Evolutionary conservation across 2,329 filamentous ascomycete species (phyloP), one percentile per base, ranked within the genome.

Genomic region (Pseudocercospora crystallina): DNA sequence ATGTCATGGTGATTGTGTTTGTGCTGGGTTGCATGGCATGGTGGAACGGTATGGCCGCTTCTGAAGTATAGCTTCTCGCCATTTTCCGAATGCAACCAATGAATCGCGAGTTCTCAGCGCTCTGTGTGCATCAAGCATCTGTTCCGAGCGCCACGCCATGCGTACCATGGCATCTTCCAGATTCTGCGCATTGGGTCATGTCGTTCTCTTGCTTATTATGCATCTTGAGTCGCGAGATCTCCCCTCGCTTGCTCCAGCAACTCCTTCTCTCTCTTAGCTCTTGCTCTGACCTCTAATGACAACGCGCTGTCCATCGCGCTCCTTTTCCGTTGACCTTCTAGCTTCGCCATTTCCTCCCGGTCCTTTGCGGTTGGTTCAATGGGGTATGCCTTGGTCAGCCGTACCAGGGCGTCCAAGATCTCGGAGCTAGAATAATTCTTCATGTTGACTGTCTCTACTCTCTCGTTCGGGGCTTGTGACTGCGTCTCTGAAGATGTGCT

Each of bases 1-100:
- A 92, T 68, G 83, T 87, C n/a, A 75, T 90, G 74, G 81, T 87
- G 1, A 83, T 87, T 53, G 79, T 91, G 8, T 92, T 91, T 70
- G 85, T 91, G 44, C 69, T 92, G 56, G 87, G 86, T 10, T 75
- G 78, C 8, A 63, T 76, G 39, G 73, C 72, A 43, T 79, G 75
- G 75, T 79, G 74, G 74, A 71, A 68, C 13, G 57, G 57, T 14
- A 43, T 54, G 35, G 53, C 52, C 26, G 54, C 53, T 26, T 26
- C 20, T n/a, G 41, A 53, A 46, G 57, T 56, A 17, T 60, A 54
- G 45, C 41, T 20, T 36, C 26, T 20, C 12, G 17, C 14, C 15
- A 32, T 10, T 30, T 29, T 11, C 3, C 20, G 20, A 26, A 26
- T 26, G 20, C 20, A 26, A 4, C 20, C 4, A 26, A 26, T 26